Base-by-base conservation (phyloP, 2,329 filamentous ascomycete species). In the Calonectria honghensis region DNA sequence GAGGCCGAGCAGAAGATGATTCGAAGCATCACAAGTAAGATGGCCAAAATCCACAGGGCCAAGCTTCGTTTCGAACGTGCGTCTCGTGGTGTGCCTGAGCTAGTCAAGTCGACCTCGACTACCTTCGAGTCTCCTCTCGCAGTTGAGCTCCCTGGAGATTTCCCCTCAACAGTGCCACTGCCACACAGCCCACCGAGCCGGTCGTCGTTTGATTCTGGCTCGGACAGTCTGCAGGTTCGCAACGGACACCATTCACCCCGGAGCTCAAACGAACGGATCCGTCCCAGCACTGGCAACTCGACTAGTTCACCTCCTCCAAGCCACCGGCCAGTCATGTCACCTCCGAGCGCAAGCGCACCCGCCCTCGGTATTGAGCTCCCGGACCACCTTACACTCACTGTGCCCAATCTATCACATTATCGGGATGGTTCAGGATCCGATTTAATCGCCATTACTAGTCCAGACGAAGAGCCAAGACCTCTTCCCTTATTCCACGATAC, bases 21-120 rank as follows among this genome's bases (percentile, higher is more conserved):
- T 9, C 88, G 94, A 68, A 91, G 93, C 71, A 93, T 96, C 0
- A 93, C 96, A 0, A 90, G 91, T 11, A 97, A 96, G 84, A 88
- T 98, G 79, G 95, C 94, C 75, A 95, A 95, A 85, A 96, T 98
- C 76, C 89, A 96, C 81, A 91, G 93, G 75, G 94, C 94, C 76
- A 95, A 95, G 84, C 85, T 90, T 72, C 90, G 95, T 70, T 92
- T 91, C 83, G 92, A 94, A 45, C 87, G 88, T 31, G 80, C 86
- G 31, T 77, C 87, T 16, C 82, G 83, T 64, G 83, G 84, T 29
- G 82, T 88, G 6, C 87, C 89, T 0, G 86, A 89, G 54, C 81
- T 88, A 70, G 79, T 87, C 74, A 86, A 88, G 75, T 84, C 86
- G 13, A 83, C 79, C 67, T 87, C 83, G 75, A 87, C 74, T 82